These are phyloP conservation scores for Polytolypa hystricis DNA, from an alignment of 2,329 filamentous ascomycete species.

Conservation along the genomic window DNA sequence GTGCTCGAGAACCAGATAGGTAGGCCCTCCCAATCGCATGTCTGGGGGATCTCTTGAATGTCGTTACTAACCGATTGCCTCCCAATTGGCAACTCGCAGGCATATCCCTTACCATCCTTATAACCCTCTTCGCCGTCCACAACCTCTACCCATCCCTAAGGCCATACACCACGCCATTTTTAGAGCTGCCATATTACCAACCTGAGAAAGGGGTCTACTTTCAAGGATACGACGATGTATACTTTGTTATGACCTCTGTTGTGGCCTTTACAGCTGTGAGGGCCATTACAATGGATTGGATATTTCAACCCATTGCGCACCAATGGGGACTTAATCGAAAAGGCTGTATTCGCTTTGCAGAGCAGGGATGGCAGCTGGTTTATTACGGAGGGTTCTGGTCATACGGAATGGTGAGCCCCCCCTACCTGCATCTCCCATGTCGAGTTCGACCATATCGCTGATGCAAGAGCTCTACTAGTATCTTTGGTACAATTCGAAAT, in stretches of 20 bases:
- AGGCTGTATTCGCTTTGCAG: slow-evolving; percentile 70
- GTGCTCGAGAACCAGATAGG: slow-evolving; percentile 71
- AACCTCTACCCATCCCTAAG: slow-evolving; percentile 70
- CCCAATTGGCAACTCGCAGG: slow-evolving; percentile 38
- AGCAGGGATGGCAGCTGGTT: slow-evolving; percentile 83
- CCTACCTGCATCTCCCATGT: too few species aligned
- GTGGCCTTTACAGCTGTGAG: slow-evolving; percentile 79
- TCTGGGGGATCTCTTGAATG: not conserved
- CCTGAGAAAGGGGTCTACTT: slow-evolving; percentile 56
- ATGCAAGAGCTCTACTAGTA: too few species aligned
- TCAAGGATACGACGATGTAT: slow-evolving; percentile 67
- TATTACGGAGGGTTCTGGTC: slow-evolving; percentile 78
- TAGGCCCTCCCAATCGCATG: slow-evolving; percentile 35
- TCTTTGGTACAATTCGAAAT: slow-evolving; percentile 64
- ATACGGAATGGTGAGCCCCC: slow-evolving; percentile 60
- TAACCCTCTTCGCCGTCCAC: slow-evolving; percentile 73
- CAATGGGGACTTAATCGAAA: slow-evolving; percentile 67
- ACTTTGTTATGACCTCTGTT: slow-evolving; percentile 66
- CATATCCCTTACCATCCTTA: slow-evolving; percentile 73
- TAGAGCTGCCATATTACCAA: slow-evolving; percentile 75
- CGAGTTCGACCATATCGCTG: too few species aligned
- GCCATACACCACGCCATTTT: slow-evolving; percentile 73
- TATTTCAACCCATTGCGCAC: slow-evolving; percentile 67
- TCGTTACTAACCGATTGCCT: not conserved
- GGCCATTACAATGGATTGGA: slow-evolving; percentile 74